Evolutionary conservation across 2,329 filamentous ascomycete species (phyloP).

Genomic region (Colletotrichum shisoi): DNA sequence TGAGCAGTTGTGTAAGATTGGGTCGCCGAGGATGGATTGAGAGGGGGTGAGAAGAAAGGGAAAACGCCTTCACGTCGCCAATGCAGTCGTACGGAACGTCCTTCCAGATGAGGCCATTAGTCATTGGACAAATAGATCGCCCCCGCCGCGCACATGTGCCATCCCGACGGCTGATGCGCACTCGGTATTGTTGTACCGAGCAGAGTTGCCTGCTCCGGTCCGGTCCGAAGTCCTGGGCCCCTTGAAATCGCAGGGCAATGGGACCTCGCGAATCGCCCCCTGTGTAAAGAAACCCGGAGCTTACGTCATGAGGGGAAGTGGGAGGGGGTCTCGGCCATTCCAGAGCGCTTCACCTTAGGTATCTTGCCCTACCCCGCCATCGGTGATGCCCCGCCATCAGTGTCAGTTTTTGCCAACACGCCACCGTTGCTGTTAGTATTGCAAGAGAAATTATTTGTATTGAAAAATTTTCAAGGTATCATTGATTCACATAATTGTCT

Average conservation of each 20-base stretch:
- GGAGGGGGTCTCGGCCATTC: conserved; percentile 17
- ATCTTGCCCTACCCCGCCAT: conserved; percentile 13
- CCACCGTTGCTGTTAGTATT: background rate
- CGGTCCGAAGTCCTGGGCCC: background rate
- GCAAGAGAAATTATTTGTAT: background rate
- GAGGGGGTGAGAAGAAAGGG: background rate
- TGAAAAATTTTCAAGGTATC: conserved; percentile 1
- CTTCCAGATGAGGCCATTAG: conserved; percentile 29
- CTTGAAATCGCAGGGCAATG: background rate
- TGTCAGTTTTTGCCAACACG: background rate
- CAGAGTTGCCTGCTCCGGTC: background rate
- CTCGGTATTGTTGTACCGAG: conserved; percentile 36
- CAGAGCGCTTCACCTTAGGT: background rate
- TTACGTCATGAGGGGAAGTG: conserved; percentile 31
- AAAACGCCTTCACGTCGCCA: background rate
- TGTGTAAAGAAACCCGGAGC: background rate
- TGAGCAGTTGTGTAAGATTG: background rate
- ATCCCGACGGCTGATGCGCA: conserved; percentile 20
- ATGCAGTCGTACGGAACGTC: conserved; percentile 1
- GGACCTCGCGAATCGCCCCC: conserved; percentile 8
- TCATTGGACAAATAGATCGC: conserved; percentile 13
- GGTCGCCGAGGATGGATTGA: background rate
- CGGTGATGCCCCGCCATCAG: conserved; percentile 1
- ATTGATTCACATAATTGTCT: conserved; percentile 25
- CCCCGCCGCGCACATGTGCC: conserved; percentile 13